Conservation (phyloP, 169 alveolate genomes). For the Neospora caninum region DNA sequence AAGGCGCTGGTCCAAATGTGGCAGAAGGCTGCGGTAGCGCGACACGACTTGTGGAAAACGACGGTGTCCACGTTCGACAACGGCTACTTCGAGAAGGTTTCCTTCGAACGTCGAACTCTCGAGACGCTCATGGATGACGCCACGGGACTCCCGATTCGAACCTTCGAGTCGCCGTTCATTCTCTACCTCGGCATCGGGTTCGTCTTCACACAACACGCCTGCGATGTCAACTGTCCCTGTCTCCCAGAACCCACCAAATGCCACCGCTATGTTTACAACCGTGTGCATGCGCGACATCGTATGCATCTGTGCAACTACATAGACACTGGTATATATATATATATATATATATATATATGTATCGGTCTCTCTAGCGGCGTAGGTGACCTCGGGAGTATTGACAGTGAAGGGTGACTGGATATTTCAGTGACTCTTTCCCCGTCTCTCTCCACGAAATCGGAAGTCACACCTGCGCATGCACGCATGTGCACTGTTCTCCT, state of each 20-base stretch:
- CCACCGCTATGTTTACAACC: no score
- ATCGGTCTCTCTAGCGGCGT: background rate
- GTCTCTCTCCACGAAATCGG: background rate
- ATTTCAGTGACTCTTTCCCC: no score
- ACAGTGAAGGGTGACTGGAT: no score
- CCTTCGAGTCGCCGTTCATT: background rate
- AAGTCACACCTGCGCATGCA: background rate
- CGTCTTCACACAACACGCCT: background rate
- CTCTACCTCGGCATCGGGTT: slow-evolving; percentile 48
- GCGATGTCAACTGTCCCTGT: no score
- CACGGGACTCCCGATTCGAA: background rate
- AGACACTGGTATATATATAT: background rate
- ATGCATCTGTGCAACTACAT: no score
- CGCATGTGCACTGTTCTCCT: background rate
- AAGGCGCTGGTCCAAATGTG: background rate
- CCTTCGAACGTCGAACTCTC: background rate
- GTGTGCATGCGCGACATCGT: no score
- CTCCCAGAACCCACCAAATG: no score
- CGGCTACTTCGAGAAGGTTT: slow-evolving; percentile 2
- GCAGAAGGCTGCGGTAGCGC: background rate
- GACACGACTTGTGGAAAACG: slow-evolving; percentile 21
- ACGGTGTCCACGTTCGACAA: background rate
- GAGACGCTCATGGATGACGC: background rate
- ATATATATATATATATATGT: no score
- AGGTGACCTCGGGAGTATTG: no score